These are phyloP conservation scores for Amorphotheca resinae DNA, from an alignment of 495 filamentous ascomycete genomes.

Conservation along the genomic window DNA sequence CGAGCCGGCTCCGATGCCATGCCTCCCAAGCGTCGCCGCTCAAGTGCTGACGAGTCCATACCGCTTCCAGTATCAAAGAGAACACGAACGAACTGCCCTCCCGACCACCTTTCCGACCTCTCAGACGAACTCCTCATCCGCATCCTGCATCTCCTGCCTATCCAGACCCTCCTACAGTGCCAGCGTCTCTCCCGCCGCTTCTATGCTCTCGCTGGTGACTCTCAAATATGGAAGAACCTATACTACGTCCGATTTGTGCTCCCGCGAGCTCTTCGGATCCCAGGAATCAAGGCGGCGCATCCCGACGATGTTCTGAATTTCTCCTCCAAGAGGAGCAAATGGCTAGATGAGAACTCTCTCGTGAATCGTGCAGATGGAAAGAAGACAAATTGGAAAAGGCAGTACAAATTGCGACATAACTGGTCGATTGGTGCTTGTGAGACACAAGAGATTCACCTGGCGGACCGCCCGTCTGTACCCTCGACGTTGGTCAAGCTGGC, in stretches of 20 bases:
- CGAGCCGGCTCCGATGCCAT: conserved; percentile 8
- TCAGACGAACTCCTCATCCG: conserved; percentile 83
- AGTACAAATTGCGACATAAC: conserved; percentile 84
- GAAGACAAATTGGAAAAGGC: conserved; percentile 62
- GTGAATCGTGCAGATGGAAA: conserved; percentile 24
- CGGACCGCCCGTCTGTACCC: conserved; percentile 15
- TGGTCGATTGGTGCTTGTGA: conserved; percentile 78
- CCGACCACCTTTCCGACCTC: conserved; percentile 41
- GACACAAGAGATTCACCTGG: conserved; percentile 62
- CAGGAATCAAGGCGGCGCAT: conserved; percentile 43
- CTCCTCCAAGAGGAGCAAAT: conserved; percentile 61
- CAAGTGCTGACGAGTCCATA: not conserved
- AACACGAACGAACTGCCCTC: conserved; percentile 4
- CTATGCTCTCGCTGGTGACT: conserved; percentile 61
- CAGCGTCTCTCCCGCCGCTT: conserved; percentile 75
- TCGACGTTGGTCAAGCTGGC: conserved; percentile 55
- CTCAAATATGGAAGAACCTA: conserved; percentile 79
- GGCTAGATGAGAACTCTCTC: conserved; percentile 63
- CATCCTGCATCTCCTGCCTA: conserved; percentile 65
- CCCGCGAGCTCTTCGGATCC: conserved; percentile 48
- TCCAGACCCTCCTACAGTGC: conserved; percentile 53
- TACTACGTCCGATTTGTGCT: conserved; percentile 87
- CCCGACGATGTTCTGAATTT: conserved; percentile 41
- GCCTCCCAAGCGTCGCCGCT: conserved; percentile 14
- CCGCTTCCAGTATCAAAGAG: conserved; percentile 6